Evolutionary conservation across 805 yeast genomes (phyloP), one percentile per base, ranked within the genome.

Genomic region (Saccharomyces jurei): DNA sequence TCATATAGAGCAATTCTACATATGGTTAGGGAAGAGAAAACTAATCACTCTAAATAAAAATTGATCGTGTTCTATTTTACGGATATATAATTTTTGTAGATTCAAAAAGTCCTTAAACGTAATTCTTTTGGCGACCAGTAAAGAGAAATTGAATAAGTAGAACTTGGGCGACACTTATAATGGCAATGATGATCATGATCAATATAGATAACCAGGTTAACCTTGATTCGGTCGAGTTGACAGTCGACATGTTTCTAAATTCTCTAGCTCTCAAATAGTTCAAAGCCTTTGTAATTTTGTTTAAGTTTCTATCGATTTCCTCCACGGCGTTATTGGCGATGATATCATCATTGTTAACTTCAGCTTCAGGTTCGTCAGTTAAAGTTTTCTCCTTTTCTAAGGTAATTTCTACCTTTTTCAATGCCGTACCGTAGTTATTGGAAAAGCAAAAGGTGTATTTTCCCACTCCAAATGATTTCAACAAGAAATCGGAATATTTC

Each of bases 221-320:
- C 67, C 96, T 82, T 21, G 84, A 74, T 65, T 85, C 88, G 31
- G 96, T 89, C 51, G 89, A 81, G 70, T 78, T 77, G 58, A 89
- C 96, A 47, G 96, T 89, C 51, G 92, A 87, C 81, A 90, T 94
- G 74, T 94, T 94, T 77, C 99, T 84, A 81, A 89, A 87, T 77
- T 91, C 96, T 77, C 99, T 87, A 17, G 97, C 90, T 77, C 90
- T 89, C 75, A 92, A 83, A 72, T 94, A 89, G 66, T 86, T 89
- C 72, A 92, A 75, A 72, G 81, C 74, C 66, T 78, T 80, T 60
- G 74, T 77, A 58, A 82, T 78, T 57, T 79, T 82, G 60, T 78
- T 81, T 64, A 82, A 73, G 67, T 81, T 83, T 61, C 76, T 70
- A 63, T 81, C 84, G 61, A 83, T 82, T 67, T 78, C 81, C 55